Evolutionary conservation across 176 grass and related monocot genomes (phyloP).

Genomic region (Aechmea fasciata): DNA sequence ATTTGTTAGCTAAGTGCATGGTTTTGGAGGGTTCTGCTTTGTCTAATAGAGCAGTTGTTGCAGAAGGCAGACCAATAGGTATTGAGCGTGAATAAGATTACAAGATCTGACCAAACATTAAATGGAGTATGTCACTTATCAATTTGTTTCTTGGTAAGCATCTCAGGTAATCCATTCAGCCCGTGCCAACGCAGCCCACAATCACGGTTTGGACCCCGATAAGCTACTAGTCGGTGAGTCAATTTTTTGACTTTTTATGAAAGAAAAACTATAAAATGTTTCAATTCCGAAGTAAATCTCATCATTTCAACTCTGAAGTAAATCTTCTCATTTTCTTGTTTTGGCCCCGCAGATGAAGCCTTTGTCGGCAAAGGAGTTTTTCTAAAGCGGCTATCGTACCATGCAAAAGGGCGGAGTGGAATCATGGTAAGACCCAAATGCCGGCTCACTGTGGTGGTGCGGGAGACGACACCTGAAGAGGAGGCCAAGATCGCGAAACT

Average conservation of each 20-base stretch:
- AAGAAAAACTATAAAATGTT: not conserved
- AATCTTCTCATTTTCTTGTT: not conserved
- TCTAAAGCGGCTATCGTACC: conserved; percentile 72
- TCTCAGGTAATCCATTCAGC: conserved; percentile 87
- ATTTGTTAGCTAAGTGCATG: no score
- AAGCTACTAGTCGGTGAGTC: conserved; percentile 73
- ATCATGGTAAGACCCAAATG: conserved; percentile 77
- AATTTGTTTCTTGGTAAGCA: not conserved
- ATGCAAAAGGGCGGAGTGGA: conserved; percentile 65
- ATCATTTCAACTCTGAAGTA: not conserved
- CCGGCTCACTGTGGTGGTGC: conserved; percentile 77
- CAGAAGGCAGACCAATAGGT: no score
- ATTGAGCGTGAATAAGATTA: no score
- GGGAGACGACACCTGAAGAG: conserved; percentile 75
- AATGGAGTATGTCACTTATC: not conserved
- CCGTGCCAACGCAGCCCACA: conserved; percentile 78
- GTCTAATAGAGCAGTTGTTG: no score
- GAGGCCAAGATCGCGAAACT: conserved; percentile 86
- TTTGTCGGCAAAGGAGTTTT: conserved; percentile 89
- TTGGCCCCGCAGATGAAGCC: conserved; percentile 42
- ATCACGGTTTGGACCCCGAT: conserved; percentile 69
- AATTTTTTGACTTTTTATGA: conserved; percentile 2
- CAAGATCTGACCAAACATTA: no score
- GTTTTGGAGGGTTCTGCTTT: no score
- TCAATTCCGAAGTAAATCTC: not conserved